Conservation (phyloP, 371 early-diverging fungal species). For the Amoeboaphelidium protococcarum region DNA sequence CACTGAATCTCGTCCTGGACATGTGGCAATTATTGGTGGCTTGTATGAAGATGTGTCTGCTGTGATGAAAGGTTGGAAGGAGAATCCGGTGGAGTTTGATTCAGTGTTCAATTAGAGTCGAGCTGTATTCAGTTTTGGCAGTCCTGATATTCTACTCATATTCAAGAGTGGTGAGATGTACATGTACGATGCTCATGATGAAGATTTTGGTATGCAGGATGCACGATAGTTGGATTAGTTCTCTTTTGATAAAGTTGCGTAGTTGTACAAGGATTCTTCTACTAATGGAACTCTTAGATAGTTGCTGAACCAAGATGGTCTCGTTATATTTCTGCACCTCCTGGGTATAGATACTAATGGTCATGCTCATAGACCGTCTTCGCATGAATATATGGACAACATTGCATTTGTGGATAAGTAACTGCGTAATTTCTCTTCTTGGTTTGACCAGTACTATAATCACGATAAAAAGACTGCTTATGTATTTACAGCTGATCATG, state of each 20-base stretch:
- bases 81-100: conserved; percentile 88
- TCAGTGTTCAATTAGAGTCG: conserved; percentile 69
- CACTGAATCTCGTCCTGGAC: conserved; percentile 90
- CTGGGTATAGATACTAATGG: conserved; percentile 86
- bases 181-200: conserved; percentile 64
- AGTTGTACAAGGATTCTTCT: conserved; percentile 24
- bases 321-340: conserved; percentile 71
- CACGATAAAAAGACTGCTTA: conserved; percentile 59
- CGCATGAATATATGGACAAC: conserved; percentile 51
- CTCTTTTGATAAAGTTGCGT: conserved; percentile 43
- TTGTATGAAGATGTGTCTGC: conserved; percentile 93
- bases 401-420: conserved; percentile 53
- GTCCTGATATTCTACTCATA: conserved; percentile 88
- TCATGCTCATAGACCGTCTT: conserved; percentile 59
- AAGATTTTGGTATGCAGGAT: conserved; percentile 59
- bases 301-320: conserved; percentile 35
- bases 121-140: conserved; percentile 88
- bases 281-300: conserved; percentile 19
- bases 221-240: conserved; percentile 58
- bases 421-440: conserved; percentile 27
- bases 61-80: conserved; percentile 84
- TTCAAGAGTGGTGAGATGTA: conserved; percentile 68
- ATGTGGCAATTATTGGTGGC: conserved; percentile 85
- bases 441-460: conserved; percentile 41
- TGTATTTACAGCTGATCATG: conserved; percentile 82